phyloP scores from a whole-genome alignment of 441 rosid genomes.

The Gossypium trilobum region DNA sequence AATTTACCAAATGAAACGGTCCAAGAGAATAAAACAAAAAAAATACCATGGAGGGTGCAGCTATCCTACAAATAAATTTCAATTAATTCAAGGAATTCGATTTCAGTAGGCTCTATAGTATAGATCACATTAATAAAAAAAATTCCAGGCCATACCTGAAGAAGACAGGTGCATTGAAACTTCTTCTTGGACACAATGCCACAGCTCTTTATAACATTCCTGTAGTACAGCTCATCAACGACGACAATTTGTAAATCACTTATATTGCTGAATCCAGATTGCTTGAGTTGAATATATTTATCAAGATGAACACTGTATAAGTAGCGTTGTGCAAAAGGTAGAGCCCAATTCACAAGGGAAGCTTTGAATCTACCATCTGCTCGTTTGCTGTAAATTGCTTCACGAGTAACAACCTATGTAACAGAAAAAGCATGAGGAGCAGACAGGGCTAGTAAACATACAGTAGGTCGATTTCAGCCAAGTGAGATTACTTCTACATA shows the following conservation, averaged over 20 bases:
- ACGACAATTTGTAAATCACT: conserved; percentile 49
- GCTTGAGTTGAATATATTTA: conserved; percentile 45
- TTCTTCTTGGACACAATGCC: conserved; percentile 43
- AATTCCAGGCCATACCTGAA: conserved; percentile 46
- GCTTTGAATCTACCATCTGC: conserved; percentile 41
- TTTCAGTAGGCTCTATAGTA: neutral
- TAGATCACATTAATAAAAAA: neutral
- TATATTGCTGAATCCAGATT: conserved; percentile 38
- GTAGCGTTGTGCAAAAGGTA: conserved; percentile 92
- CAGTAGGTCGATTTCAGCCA: neutral
- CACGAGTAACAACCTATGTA: conserved; percentile 67
- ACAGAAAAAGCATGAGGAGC: conserved; percentile 12
- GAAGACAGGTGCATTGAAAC: conserved; percentile 53
- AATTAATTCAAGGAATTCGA: neutral
- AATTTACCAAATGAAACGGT: neutral
- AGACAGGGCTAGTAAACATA: neutral
- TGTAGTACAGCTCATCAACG: conserved; percentile 61
- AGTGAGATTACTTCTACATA: neutral
- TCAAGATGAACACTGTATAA: conserved; percentile 47
- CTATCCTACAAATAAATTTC: neutral
- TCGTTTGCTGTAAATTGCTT: conserved; percentile 53
- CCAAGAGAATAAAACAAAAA: neutral
- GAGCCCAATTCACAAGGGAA: conserved; percentile 72
- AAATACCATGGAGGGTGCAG: neutral
- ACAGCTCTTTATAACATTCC: conserved; percentile 46